Evolutionary conservation across 1,284 basidiomycete species (phyloP).

Genomic region (Ganoderma boninense): DNA sequence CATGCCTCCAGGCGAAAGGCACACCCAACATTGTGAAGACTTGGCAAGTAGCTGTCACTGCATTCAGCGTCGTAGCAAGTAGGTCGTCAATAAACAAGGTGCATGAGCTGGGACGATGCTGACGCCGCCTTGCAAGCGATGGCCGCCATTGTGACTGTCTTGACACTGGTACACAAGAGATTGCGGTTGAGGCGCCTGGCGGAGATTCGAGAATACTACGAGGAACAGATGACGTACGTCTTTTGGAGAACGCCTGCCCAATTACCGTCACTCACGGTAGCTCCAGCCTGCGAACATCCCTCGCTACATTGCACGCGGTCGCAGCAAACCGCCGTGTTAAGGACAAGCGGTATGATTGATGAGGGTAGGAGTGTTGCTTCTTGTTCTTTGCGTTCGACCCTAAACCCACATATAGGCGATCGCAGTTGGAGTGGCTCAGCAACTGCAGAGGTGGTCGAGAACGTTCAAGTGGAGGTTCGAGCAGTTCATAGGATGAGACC

Average conservation of each 20-base stretch:
- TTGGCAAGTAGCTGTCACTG: conserved; percentile 48
- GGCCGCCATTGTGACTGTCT: conserved; percentile 48
- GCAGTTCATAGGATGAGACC: neutral
- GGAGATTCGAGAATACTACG: conserved; percentile 61
- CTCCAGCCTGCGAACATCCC: conserved; percentile 37
- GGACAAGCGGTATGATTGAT: conserved; percentile 20
- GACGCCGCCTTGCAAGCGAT: conserved; percentile 47
- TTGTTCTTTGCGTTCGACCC: neutral
- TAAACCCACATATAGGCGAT: neutral
- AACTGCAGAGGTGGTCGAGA: neutral
- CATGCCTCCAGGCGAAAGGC: conserved; percentile 46
- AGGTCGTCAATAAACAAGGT: neutral
- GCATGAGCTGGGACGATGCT: neutral
- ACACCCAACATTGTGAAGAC: conserved; percentile 44
- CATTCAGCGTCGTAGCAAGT: conserved; percentile 24
- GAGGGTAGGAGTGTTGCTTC: neutral
- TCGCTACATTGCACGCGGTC: conserved; percentile 39
- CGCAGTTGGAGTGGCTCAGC: neutral
- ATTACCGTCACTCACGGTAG: too few relatives aligned
- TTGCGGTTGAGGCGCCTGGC: conserved; percentile 53
- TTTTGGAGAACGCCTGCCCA: neutral
- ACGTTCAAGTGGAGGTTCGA: neutral
- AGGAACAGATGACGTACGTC: conserved; percentile 60
- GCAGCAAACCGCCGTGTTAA: conserved; percentile 34
- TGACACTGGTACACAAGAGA: conserved; percentile 59